Evolutionary conservation across 495 filamentous ascomycete genomes (phyloP), one percentile per base, ranked within the genome.

Genomic region (Parmelia sp.): DNA sequence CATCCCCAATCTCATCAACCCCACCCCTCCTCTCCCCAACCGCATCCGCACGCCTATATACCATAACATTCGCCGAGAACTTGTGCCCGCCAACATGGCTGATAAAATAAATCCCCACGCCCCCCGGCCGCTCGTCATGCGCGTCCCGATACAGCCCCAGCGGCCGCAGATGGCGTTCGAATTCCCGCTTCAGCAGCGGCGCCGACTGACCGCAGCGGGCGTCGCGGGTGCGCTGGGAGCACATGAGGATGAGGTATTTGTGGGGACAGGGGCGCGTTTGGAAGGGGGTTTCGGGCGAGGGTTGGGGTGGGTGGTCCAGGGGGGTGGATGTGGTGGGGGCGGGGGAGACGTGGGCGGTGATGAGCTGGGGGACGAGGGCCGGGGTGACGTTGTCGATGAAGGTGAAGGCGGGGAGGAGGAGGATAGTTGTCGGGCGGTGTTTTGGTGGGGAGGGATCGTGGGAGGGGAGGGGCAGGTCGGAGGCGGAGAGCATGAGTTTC

Each of bases 51-150:
- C 87, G 79, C 10, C 94, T 82, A 71, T 98, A 97, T 0, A 98
- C 78, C 75, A 98, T 87, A 69, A 96, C 82, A 69, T 98, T 98
- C 2, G 93, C 94, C 69, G 85, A 83, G 73, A 91, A 97, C 75
- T 96, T 95, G 72, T 98, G 94, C 0, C 94, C 94, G 15, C 94
- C 94, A 0, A 97, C 91, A 72, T 98, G 94, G 67, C 86, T 92
- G 69, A 97, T 91, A 72, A 97, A 98, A 70, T 97, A 93, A 59
- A 98, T 88, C 2, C 90, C 92, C 5, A 95, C 92, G 3, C 95
- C 94, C 21, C 92, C 93, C 0, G 91, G 88, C 47, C 94, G 74
- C 73, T 89, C 85, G 71, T 98, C 94, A 59, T 91, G 84, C 42
- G 92, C 76, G 71, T 97, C 94, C 29, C 95, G 87, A 73, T 89